Base-by-base conservation (phyloP, 164 flowering plant genomes). In the Paratinospora sagittata region DNA sequence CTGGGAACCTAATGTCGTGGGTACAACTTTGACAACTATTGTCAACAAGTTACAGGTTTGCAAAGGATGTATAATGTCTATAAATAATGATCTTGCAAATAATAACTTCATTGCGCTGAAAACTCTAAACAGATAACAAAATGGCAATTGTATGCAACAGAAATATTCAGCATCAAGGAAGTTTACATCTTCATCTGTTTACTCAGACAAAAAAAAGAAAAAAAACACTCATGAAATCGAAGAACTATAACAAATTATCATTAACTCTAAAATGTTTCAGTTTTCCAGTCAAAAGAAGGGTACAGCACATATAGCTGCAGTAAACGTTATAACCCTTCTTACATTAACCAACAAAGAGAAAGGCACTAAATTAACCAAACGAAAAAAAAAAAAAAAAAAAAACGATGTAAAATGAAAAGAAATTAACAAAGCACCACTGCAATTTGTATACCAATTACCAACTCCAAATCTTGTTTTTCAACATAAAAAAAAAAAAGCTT, bases 391-490 rank as follows among this genome's bases (percentile, higher is more conserved):
- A 11, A 26, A 3, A 24, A 1, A 30, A 30, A 30, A 4, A 30
- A 30, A 30, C 2, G 34, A 30, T 30, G 34, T 4, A 30, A 30
- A 30, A 30, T 30, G 34, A 30, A 30, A 30, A 30, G 34, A 30
- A 30, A 30, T 2, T 30, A 30, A 30, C 2, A 1, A 61, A 61
- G 34, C 30, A 24, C 1, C 30, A 61, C 30, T 34, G 27, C 58
- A 19, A 34, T 69, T 69, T 21, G 71, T 69, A 69, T 69, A 69
- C 64, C 34, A 30, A 30, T 30, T 30, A 30, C 34, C 64, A 57
- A n/a, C 47, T 10, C 64, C 62, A 69, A 69, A 57, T 62, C 4
- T 30, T 69, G 60, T 34, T 69, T 19, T 23, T n/a, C n/a, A 30
- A 30, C 0, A 49, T n/a, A n/a, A n/a, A 55, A 13, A 69, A 3